Evolutionary conservation across 352 stramenopile species (phyloP), one percentile per base, ranked within the genome.

Genomic region (Porosira glacialis): DNA sequence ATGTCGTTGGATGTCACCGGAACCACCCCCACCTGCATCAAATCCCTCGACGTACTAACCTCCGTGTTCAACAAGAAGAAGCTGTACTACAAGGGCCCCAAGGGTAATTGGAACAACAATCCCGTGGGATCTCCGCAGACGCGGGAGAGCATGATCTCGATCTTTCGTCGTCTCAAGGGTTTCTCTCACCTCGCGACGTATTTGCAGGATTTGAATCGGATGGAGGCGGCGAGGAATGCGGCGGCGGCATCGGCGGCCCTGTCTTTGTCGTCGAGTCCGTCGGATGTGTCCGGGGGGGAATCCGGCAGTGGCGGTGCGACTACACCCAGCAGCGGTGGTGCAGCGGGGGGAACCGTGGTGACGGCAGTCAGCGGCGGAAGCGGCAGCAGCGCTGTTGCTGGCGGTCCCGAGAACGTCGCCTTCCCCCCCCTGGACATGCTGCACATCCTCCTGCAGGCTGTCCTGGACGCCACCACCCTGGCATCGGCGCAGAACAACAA

Each of bases 41-140:
- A 39, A 10, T 71, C 72, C 35, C 35, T 89, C 10, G 41, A 77
- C n/a, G 75, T 76, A 0, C 41, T 92, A 0, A 30, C 66, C 3
- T 51, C 76, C 36, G 70, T 90, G 31, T 90, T 92, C 33, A 75
- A 85, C 47, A 86, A 80, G 38, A 89, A 87, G 41, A 90, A 88
- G 64, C 24, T 66, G 11, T 91, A 87, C 43, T 92, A 90, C 79
- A 89, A 83, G 61, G 61, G n/a, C n/a, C n/a, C 28, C n/a, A 72
- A 75, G 56, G 19, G 61, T 21, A 47, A 80, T 27, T 72, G 69
- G 65, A 47, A 60, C 35, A 70, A 62, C 17, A 53, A 69, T 30
- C 15, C 70, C 1, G 63, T 47, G 24, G 78, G 74, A n/a, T 45
- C 83, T 5, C 75, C 81, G 0, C 75, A 89, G 36, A 70, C 86